Evolutionary conservation across 768 basidiomycete species (phyloP).

Genomic region (Boletus subparvulus): DNA sequence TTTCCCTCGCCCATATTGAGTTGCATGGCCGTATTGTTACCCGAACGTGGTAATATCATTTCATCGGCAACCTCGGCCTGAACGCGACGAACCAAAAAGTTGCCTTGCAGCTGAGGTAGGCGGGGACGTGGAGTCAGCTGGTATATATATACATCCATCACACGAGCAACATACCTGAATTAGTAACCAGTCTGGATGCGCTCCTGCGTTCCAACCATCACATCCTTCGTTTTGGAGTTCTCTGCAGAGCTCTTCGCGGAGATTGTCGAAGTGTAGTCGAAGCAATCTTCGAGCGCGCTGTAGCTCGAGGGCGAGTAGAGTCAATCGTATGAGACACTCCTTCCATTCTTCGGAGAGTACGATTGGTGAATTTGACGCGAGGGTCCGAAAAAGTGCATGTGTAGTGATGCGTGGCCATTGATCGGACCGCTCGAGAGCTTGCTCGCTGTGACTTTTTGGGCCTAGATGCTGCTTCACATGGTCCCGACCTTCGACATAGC

Average conservation of each 20-base stretch:
- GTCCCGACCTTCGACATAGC: background rate
- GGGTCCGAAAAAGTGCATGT: slow-evolving; percentile 29
- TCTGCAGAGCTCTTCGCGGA: slow-evolving; percentile 31
- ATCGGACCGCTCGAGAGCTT: slow-evolving; percentile 17
- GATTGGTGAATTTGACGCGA: slow-evolving; percentile 27
- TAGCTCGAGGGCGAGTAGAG: slow-evolving; percentile 29
- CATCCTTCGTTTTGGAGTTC: slow-evolving; percentile 29
- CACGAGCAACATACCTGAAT: slow-evolving; percentile 37
- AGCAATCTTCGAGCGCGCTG: slow-evolving; percentile 41
- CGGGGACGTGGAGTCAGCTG: background rate
- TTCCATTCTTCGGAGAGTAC: slow-evolving; percentile 30
- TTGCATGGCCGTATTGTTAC: slow-evolving; percentile 42
- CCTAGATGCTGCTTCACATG: slow-evolving; percentile 7
- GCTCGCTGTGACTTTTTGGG: slow-evolving; percentile 19
- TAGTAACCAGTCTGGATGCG: slow-evolving; percentile 43
- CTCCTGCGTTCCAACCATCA: slow-evolving; percentile 12
- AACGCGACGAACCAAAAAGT: slow-evolving; percentile 43
- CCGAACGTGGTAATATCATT: slow-evolving; percentile 44
- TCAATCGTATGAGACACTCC: slow-evolving; percentile 29
- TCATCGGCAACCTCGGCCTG: slow-evolving; percentile 43
- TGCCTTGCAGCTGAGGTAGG: slow-evolving; percentile 40
- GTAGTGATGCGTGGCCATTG: slow-evolving; percentile 41
- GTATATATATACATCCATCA: background rate
- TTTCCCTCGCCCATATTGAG: slow-evolving; percentile 65
- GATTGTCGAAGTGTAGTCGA: slow-evolving; percentile 18